Conservation (phyloP, 1,284 basidiomycete species). For the Tausonia pullulans region DNA sequence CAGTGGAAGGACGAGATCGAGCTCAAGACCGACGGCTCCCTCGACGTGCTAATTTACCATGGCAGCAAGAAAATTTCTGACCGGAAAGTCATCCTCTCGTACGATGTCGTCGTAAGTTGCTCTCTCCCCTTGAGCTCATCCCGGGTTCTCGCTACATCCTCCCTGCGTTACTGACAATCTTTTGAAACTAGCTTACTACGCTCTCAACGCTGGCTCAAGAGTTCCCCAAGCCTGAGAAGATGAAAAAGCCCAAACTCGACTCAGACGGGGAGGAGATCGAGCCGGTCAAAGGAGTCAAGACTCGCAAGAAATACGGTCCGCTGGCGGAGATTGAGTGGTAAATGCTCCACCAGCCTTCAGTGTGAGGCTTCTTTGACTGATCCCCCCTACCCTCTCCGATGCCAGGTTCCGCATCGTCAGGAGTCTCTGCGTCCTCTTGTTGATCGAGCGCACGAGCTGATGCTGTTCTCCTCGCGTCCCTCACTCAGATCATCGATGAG, state of each 20-base stretch:
- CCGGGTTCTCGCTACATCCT: too few species aligned
- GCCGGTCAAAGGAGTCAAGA: background rate
- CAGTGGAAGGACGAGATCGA: constrained; percentile 37
- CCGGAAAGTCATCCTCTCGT: background rate
- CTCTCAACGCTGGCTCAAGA: constrained; percentile 10
- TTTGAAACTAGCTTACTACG: background rate
- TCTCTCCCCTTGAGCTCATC: background rate
- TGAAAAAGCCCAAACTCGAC: background rate
- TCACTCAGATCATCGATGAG: constrained; percentile 11
- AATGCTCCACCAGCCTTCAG: background rate
- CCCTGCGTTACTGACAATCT: too few species aligned
- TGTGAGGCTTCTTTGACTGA: too few species aligned
- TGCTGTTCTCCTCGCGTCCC: too few species aligned
- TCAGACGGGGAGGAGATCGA: background rate
- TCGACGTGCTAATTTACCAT: constrained; percentile 7
- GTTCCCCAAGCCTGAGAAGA: constrained; percentile 9
- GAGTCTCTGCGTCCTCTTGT: background rate
- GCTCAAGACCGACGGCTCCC: constrained; percentile 20
- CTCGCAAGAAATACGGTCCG: constrained; percentile 3
- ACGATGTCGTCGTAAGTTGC: constrained; percentile 8
- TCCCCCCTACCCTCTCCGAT: too few species aligned
- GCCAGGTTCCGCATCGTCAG: background rate
- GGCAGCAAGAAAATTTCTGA: constrained; percentile 1
- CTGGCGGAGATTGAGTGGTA: constrained; percentile 10
- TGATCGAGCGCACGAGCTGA: too few species aligned